phyloP scores from a whole-genome alignment of 1,139 yeast species.

The Yamadazyma blattariae region DNA sequence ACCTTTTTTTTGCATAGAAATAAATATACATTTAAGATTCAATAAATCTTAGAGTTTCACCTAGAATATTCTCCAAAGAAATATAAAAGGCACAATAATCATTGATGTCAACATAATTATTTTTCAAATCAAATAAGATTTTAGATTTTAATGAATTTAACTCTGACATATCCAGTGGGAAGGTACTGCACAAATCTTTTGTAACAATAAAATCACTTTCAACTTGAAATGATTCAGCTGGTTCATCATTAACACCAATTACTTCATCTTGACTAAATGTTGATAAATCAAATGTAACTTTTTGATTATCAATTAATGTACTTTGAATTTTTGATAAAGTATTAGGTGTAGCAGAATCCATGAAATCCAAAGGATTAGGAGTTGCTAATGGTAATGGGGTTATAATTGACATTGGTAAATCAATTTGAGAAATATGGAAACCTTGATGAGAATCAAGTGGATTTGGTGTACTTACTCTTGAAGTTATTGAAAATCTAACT shows the following conservation, averaged over 20 bases:
- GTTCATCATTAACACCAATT: slow-evolving; percentile 11
- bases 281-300: slow-evolving; percentile 7
- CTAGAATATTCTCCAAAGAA: slow-evolving; percentile 40
- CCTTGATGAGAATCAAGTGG: not conserved
- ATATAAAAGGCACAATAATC: slow-evolving; percentile 47
- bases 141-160: slow-evolving; percentile 36
- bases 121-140: slow-evolving; percentile 40
- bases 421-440: not conserved
- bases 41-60: slow-evolving; percentile 38
- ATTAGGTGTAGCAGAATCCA: slow-evolving; percentile 5
- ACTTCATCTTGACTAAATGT: slow-evolving; percentile 7
- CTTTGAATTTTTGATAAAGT: slow-evolving; percentile 5
- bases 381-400: slow-evolving; percentile 4
- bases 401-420: slow-evolving; percentile 4
- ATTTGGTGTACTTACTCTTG: slow-evolving; percentile 4
- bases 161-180: slow-evolving; percentile 18
- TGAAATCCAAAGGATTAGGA: slow-evolving; percentile 6
- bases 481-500: slow-evolving; percentile 3
- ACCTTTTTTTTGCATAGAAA: too few relatives aligned
- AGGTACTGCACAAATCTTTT: slow-evolving; percentile 6
- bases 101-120: slow-evolving; percentile 44
- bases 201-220: slow-evolving; percentile 13
- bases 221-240: slow-evolving; percentile 12
- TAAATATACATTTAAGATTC: too few relatives aligned
- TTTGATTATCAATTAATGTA: slow-evolving; percentile 1